phyloP scores from a whole-genome alignment of 2,329 filamentous ascomycete genomes.

The Pleomassaria siparia region DNA sequence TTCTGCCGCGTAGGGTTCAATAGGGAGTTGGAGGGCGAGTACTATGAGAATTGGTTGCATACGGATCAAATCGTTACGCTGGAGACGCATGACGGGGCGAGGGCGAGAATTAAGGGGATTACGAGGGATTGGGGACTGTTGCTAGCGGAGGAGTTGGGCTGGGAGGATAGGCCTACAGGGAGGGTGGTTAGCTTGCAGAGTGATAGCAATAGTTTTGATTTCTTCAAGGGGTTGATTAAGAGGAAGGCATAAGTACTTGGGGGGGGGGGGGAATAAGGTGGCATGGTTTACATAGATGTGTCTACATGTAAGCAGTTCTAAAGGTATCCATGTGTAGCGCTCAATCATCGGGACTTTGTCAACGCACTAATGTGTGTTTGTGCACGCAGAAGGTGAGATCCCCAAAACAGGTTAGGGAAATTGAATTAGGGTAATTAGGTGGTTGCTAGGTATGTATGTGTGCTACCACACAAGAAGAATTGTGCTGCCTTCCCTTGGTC shows the following conservation, averaged over 20 bases:
- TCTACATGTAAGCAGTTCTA: too few relatives aligned
- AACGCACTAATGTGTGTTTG: too few relatives aligned
- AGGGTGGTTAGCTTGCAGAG: constrained; percentile 84
- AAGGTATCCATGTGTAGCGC: too few relatives aligned
- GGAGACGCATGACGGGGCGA: constrained; percentile 75
- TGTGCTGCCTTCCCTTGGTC: not conserved
- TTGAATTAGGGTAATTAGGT: too few relatives aligned
- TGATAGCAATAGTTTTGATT: constrained; percentile 98
- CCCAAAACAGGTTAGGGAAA: too few relatives aligned
- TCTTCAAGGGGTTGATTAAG: constrained; percentile 84
- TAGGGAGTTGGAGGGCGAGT: constrained; percentile 68
- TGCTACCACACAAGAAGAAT: not conserved
- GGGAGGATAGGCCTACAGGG: constrained; percentile 72
- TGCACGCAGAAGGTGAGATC: too few relatives aligned
- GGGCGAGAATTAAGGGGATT: constrained; percentile 80
- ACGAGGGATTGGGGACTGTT: constrained; percentile 90
- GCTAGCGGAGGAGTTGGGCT: constrained; percentile 77
- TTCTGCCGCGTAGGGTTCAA: constrained; percentile 80
- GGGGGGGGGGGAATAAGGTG: too few relatives aligned
- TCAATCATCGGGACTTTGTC: too few relatives aligned
- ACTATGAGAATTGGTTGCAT: constrained; percentile 74
- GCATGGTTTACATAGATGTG: too few relatives aligned
- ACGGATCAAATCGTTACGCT: constrained; percentile 66
- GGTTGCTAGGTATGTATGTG: too few relatives aligned
- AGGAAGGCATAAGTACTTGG: constrained; percentile 72